Percentiles rank a stretch among this genome's conserved stretches.
Evolutionary conservation across 805 yeast species (phyloP).

Genomic region (Wickerhamiella sergipiensis): DNA sequence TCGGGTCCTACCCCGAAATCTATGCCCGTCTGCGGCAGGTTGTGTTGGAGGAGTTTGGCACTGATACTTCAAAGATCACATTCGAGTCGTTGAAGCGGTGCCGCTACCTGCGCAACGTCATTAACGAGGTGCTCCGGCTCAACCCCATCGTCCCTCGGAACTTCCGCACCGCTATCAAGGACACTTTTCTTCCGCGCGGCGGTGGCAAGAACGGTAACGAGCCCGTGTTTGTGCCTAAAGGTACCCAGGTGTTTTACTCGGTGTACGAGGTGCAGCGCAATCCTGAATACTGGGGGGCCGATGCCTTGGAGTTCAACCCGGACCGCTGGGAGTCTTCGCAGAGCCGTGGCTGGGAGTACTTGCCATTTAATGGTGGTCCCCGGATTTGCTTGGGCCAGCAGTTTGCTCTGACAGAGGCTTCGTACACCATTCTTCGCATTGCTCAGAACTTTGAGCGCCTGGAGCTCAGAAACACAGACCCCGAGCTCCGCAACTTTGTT

Average conservation of each 20-base stretch:
- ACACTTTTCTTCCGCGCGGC: constrained; percentile 37
- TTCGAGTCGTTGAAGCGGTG: constrained; percentile 33
- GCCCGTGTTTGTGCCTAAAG: constrained; percentile 31
- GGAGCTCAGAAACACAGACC: neutral
- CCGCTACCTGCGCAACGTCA: constrained; percentile 30
- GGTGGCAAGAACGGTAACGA: constrained; percentile 29
- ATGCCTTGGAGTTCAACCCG: constrained; percentile 30
- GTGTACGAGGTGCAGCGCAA: constrained; percentile 31
- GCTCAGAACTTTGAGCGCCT: constrained; percentile 20
- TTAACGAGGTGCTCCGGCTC: constrained; percentile 33
- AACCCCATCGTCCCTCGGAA: constrained; percentile 37
- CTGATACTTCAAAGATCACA: constrained; percentile 16
- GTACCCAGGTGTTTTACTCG: constrained; percentile 26
- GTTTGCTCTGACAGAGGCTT: constrained; percentile 36
- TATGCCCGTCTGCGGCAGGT: constrained; percentile 26
- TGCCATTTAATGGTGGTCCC: constrained; percentile 39
- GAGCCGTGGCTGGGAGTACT: constrained; percentile 31
- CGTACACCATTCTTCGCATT: constrained; percentile 30
- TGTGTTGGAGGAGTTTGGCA: constrained; percentile 13
- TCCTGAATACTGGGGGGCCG: constrained; percentile 28
- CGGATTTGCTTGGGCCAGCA: constrained; percentile 39
- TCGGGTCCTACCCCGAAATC: constrained; percentile 29
- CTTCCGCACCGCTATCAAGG: constrained; percentile 29
- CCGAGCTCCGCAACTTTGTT: neutral
- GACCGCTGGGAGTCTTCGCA: constrained; percentile 31